These are phyloP conservation scores for Coemansia sp. DNA, from an alignment of 192 early-diverging fungal genomes.

Conservation along the genomic window DNA sequence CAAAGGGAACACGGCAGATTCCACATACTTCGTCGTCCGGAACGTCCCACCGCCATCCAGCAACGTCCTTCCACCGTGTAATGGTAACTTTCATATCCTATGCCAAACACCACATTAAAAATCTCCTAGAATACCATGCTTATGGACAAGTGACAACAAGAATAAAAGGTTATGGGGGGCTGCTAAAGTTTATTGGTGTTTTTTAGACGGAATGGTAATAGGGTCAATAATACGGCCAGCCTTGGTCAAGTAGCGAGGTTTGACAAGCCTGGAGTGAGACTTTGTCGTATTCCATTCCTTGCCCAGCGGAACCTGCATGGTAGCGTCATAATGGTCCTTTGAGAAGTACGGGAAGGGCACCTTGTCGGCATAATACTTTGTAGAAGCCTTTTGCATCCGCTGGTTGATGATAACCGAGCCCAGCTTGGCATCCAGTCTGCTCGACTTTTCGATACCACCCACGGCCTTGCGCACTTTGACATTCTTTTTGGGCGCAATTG, in stretches of 20 bases:
- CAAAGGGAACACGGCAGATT: conserved; percentile 83
- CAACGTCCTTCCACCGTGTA: conserved; percentile 70
- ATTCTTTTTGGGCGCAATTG: conserved; percentile 62
- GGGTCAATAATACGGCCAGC: conserved; percentile 88
- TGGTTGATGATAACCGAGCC: conserved; percentile 89
- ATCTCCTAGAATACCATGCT: no score
- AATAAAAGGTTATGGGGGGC: no score
- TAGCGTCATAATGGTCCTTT: conserved; percentile 85
- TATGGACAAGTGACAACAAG: no score
- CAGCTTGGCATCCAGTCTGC: conserved; percentile 36
- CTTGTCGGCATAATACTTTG: conserved; percentile 67
- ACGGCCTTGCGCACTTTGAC: conserved; percentile 56
- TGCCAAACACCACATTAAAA: no score
- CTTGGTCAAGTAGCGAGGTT: conserved; percentile 80
- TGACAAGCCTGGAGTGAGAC: conserved; percentile 68
- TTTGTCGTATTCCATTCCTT: conserved; percentile 92
- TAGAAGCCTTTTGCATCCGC: conserved; percentile 67
- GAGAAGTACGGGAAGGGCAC: conserved; percentile 85
- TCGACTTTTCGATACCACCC: conserved; percentile 16
- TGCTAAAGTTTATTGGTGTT: conserved; percentile 32
- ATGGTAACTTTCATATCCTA: conserved; percentile 45
- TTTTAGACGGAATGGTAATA: conserved; percentile 63
- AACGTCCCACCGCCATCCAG: conserved; percentile 86
- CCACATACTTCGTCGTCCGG: conserved; percentile 85
- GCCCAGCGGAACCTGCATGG: conserved; percentile 81